Conservation (phyloP, 306 rosid species). For the Dryas alaskensis region DNA sequence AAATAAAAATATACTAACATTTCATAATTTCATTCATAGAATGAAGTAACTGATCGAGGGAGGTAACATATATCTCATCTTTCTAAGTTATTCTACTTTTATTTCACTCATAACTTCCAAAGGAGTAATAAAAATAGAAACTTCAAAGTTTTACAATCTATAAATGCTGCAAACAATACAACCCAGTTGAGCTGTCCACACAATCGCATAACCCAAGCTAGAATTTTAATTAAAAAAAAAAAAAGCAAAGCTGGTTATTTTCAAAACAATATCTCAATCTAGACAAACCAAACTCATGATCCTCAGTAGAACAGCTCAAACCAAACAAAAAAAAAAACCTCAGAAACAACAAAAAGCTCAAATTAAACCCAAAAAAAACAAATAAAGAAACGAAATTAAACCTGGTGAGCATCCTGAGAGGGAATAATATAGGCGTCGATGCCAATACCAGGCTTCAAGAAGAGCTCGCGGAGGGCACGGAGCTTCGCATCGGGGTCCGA, state of each 20-base stretch:
- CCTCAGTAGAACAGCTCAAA: neutral
- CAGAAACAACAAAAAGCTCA: neutral
- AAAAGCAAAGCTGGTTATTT: constrained; percentile 5
- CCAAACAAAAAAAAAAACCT: neutral
- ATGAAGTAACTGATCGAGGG: no score
- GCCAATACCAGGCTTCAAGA: constrained; percentile 53
- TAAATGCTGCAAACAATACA: neutral
- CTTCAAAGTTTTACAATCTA: neutral
- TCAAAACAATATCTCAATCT: neutral
- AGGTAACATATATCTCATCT: no score
- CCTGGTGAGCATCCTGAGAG: constrained; percentile 98
- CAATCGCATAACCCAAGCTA: neutral
- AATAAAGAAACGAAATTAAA: constrained; percentile 4
- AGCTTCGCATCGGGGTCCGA: constrained; percentile 62
- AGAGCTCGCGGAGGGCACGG: constrained; percentile 62
- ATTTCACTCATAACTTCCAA: neutral
- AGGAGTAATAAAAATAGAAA: neutral
- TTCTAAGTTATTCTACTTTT: no score
- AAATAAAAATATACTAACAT: no score
- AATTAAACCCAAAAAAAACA: neutral
- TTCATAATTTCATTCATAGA: no score
- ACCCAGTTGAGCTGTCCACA: neutral
- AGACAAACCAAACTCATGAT: neutral
- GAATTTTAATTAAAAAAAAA: neutral
- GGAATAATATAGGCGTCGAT: constrained; percentile 89